Evolutionary conservation across 176 grass and related monocot genomes (phyloP).

Genomic region (Ensete glaucum): DNA sequence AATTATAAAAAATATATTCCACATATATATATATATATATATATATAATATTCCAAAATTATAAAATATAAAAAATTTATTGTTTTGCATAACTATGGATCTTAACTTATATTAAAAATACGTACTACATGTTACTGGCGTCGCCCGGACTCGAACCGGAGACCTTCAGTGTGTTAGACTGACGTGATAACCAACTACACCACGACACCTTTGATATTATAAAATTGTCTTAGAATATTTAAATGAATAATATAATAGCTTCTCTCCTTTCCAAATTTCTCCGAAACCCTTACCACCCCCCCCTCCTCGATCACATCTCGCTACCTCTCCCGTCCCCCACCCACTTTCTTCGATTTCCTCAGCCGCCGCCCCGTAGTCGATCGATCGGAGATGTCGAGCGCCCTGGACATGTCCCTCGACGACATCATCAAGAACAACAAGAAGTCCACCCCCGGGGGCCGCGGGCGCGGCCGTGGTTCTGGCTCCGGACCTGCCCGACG

Average conservation of each 20-base stretch:
- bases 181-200: slow-evolving; percentile 99
- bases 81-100: no score
- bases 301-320: not conserved
- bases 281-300: not conserved
- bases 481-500: slow-evolving; percentile 20
- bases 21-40: no score
- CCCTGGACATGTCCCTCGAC: slow-evolving; percentile 64
- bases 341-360: not conserved
- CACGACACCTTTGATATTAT: slow-evolving; percentile 35
- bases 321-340: not conserved
- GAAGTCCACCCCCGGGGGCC: not conserved
- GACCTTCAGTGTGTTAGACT: slow-evolving; percentile 99
- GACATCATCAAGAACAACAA: slow-evolving; percentile 76
- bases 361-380: not conserved
- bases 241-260: no score
- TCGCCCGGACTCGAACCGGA: slow-evolving; percentile 84
- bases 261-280: accelerated
- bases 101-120: no score
- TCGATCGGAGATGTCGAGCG: slow-evolving; percentile 24
- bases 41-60: no score
- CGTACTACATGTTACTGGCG: slow-evolving; percentile 13
- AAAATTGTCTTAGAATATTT: no score
- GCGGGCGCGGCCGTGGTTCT: not conserved
- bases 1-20: no score
- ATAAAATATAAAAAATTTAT: no score